phyloP scores from a whole-genome alignment of 73 alveolate genomes.

The Stentor coeruleus region DNA sequence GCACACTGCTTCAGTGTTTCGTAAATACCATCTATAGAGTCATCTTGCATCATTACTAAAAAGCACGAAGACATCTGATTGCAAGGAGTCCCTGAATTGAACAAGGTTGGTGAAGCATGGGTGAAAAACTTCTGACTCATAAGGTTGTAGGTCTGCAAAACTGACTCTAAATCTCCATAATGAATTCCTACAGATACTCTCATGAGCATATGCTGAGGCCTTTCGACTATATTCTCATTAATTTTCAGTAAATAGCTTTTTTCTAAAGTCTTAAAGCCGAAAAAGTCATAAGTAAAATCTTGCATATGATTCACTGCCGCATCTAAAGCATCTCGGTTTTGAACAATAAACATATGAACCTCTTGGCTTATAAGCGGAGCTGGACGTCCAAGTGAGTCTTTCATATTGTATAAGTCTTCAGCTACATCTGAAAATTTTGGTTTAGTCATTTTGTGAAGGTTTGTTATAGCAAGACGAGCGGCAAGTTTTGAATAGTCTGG shows the following conservation, averaged over 20 bases:
- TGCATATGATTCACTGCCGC: slow-evolving; percentile 48
- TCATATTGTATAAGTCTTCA: no score
- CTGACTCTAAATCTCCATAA: slow-evolving; percentile 29
- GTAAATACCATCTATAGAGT: slow-evolving; percentile 89
- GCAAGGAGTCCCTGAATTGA: slow-evolving; percentile 87
- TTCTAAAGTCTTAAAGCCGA: slow-evolving; percentile 94
- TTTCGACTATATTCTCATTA: slow-evolving; percentile 63
- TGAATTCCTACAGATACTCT: slow-evolving; percentile 54
- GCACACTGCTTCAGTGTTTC: slow-evolving; percentile 77
- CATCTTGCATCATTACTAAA: slow-evolving; percentile 60
- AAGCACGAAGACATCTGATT: slow-evolving; percentile 88
- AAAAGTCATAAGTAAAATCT: slow-evolving; percentile 84
- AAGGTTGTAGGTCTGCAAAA: slow-evolving; percentile 62
- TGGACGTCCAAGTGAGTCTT: slow-evolving; percentile 54
- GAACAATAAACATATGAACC: slow-evolving; percentile 47
- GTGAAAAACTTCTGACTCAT: slow-evolving; percentile 83
- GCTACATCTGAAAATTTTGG: no score
- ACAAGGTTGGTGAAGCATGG: slow-evolving; percentile 96
- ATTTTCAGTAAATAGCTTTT: slow-evolving; percentile 46
- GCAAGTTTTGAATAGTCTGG: slow-evolving; percentile 88
- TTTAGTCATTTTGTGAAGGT: slow-evolving; percentile 83
- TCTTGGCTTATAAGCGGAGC: slow-evolving; percentile 65
- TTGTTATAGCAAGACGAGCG: slow-evolving; percentile 87
- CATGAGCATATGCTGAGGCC: slow-evolving; percentile 80
- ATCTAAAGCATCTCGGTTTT: slow-evolving; percentile 73